Evolutionary conservation across 805 yeast species (phyloP).

Genomic region (Wickerhamomyces mucosus): DNA sequence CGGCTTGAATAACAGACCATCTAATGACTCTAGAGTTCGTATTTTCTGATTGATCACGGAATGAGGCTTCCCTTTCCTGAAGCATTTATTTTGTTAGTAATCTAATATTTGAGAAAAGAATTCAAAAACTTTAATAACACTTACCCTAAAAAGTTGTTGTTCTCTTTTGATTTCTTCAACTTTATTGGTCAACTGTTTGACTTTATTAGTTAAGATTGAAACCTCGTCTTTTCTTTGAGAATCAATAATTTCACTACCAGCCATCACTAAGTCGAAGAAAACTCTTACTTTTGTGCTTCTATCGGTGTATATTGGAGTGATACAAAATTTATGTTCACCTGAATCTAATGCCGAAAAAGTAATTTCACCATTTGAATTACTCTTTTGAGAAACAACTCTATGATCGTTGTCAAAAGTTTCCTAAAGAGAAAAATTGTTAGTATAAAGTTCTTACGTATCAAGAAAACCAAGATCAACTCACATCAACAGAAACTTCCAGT

Average conservation of each 20-base stretch:
- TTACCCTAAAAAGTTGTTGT: conserved; percentile 49
- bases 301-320: conserved; percentile 41
- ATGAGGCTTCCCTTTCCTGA: conserved; percentile 64
- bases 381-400: conserved; percentile 61
- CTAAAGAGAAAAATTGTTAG: conserved; percentile 21
- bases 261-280: conserved; percentile 62
- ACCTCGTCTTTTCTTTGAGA: conserved; percentile 47
- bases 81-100: conserved; percentile 3
- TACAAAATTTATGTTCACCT: conserved; percentile 81
- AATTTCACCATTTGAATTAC: conserved; percentile 53
- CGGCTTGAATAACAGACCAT: conserved; percentile 67
- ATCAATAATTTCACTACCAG: conserved; percentile 57
- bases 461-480: conserved; percentile 16
- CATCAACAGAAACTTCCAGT: conserved; percentile 62
- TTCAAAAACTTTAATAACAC: too few species aligned
- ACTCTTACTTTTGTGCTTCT: conserved; percentile 50
- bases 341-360: conserved; percentile 74
- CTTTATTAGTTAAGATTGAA: conserved; percentile 42
- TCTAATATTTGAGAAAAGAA: too few species aligned
- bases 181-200: conserved; percentile 47
- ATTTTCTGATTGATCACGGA: conserved; percentile 68
- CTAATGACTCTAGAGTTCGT: conserved; percentile 64
- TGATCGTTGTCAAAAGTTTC: conserved; percentile 81
- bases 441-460: conserved; percentile 1
- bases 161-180: conserved; percentile 53